These are phyloP conservation scores for Monocercomonoides exilis DNA, from an alignment of 78 protist genomes.

Conservation along the genomic window DNA sequence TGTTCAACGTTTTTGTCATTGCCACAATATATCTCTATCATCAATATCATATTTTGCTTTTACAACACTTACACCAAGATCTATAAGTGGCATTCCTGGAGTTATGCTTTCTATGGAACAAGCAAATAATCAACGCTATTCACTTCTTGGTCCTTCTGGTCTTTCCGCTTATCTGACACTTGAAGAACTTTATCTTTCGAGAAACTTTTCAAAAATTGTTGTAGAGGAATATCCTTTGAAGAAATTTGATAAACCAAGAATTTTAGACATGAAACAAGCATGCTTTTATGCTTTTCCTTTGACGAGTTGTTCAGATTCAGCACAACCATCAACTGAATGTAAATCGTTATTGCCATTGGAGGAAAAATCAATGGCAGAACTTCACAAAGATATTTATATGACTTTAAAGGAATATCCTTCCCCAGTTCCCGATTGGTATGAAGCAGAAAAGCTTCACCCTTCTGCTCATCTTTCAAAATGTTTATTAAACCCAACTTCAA, in stretches of 20 bases:
- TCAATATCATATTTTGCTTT: background rate
- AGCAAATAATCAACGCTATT: background rate
- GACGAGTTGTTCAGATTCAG: background rate
- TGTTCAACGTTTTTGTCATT: background rate
- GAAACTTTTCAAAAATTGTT: too few relatives aligned
- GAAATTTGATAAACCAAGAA: background rate
- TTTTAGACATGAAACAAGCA: too few relatives aligned
- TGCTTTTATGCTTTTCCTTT: too few relatives aligned
- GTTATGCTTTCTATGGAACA: background rate
- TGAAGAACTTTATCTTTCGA: background rate
- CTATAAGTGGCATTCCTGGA: background rate
- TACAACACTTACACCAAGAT: background rate
- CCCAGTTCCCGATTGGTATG: too few relatives aligned
- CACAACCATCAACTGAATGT: background rate
- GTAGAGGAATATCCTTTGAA: background rate
- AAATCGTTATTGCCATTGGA: too few relatives aligned
- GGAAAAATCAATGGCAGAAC: too few relatives aligned
- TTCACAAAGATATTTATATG: too few relatives aligned
- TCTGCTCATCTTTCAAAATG: too few relatives aligned
- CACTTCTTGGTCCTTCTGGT: background rate
- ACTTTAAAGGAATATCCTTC: too few relatives aligned
- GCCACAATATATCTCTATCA: background rate
- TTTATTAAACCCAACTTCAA: too few relatives aligned
- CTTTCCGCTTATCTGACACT: background rate
- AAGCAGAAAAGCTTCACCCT: too few relatives aligned